These are phyloP conservation scores for Sporothrix protearum DNA, from an alignment of 2,329 filamentous ascomycete genomes.

Conservation along the genomic window DNA sequence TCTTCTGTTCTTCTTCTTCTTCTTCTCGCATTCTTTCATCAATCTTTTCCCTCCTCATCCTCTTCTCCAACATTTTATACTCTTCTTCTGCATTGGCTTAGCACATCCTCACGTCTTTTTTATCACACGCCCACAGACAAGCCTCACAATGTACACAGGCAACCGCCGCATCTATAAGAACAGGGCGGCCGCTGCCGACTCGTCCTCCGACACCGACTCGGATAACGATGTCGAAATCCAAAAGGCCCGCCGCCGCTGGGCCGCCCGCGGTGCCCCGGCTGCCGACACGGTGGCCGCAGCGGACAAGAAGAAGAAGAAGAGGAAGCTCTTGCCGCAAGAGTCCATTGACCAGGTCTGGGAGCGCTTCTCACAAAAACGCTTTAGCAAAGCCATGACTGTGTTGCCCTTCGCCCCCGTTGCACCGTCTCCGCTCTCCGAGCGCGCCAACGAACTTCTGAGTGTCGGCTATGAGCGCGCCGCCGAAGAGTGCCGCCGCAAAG, in stretches of 20 bases:
- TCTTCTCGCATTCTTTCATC: neutral
- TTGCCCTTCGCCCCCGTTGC: slow-evolving; percentile 61
- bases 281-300: neutral
- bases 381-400: slow-evolving; percentile 62
- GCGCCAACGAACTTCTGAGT: slow-evolving; percentile 57
- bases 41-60: neutral
- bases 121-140: neutral
- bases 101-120: neutral
- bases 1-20: neutral
- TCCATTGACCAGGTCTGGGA: slow-evolving; percentile 66
- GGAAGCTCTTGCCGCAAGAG: slow-evolving; percentile 59
- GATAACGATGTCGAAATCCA: slow-evolving; percentile 19
- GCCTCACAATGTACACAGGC: slow-evolving; percentile 16
- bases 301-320: slow-evolving; percentile 57
- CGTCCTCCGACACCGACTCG: slow-evolving; percentile 31
- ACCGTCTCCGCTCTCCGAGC: slow-evolving; percentile 48
- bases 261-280: slow-evolving; percentile 3
- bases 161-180: slow-evolving; percentile 12
- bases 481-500: slow-evolving; percentile 61
- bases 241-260: slow-evolving; percentile 15
- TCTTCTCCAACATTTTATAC: neutral
- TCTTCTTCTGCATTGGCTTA: neutral
- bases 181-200: slow-evolving; percentile 28
- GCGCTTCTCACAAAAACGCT: slow-evolving; percentile 56
- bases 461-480: slow-evolving; percentile 61